These are phyloP conservation scores for Cytospora leucostoma DNA, from an alignment of 2,329 filamentous ascomycete genomes.

Conservation along the genomic window DNA sequence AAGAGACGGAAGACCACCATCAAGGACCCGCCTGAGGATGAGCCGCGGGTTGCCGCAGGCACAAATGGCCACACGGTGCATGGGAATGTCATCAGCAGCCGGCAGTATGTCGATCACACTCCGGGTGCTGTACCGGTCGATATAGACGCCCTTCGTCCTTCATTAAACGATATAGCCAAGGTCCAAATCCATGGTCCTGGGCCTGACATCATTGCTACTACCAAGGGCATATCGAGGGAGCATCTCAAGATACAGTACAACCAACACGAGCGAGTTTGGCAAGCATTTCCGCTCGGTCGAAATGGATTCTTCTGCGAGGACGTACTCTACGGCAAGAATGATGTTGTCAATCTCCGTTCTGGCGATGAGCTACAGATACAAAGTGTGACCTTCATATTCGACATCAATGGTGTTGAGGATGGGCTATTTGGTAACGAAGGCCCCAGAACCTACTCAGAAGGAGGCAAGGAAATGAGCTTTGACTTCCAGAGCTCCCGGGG, in stretches of 20 bases:
- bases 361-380: conserved; percentile 72
- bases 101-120: conserved; percentile 62
- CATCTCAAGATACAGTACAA: conserved; percentile 76
- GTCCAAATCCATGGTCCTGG: conserved; percentile 73
- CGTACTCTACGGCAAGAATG: conserved; percentile 52
- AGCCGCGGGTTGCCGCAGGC: conserved; percentile 21
- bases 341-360: conserved; percentile 60
- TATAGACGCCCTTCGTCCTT: conserved; percentile 59
- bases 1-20: conserved; percentile 51
- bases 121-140: conserved; percentile 62
- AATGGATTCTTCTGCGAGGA: conserved; percentile 73
- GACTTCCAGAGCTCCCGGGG: conserved; percentile 67
- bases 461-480: conserved; percentile 72
- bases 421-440: conserved; percentile 61
- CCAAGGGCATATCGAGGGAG: conserved; percentile 72
- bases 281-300: conserved; percentile 60
- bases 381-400: conserved; percentile 67
- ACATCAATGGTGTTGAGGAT: conserved; percentile 63
- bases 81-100: conserved; percentile 53
- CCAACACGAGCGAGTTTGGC: conserved; percentile 61
- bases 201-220: conserved; percentile 60
- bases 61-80: conserved; percentile 29
- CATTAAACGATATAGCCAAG: conserved; percentile 63
- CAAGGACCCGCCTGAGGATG: conserved; percentile 30
- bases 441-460: conserved; percentile 54